Evolutionary conservation across 345 rosid species (phyloP).

Genomic region (Mallotus nudiflorus): DNA sequence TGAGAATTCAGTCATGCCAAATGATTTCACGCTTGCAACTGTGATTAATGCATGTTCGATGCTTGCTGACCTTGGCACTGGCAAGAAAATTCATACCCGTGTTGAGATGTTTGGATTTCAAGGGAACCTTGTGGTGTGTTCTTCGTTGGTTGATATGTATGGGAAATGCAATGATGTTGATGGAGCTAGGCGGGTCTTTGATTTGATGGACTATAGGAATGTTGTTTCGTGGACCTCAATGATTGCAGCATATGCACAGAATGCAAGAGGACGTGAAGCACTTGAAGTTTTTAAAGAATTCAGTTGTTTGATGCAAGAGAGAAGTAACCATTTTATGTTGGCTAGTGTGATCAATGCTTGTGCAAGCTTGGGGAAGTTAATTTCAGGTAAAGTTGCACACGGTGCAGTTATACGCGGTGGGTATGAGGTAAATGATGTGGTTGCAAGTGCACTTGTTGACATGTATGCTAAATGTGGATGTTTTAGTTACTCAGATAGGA

Average conservation of each 20-base stretch:
- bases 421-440: slow-evolving; percentile 48
- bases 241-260: slow-evolving; percentile 67
- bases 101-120: slow-evolving; percentile 49
- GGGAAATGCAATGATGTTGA: slow-evolving; percentile 81
- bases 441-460: slow-evolving; percentile 69
- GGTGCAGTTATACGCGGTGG: slow-evolving; percentile 54
- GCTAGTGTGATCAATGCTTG: slow-evolving; percentile 72
- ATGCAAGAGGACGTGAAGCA: slow-evolving; percentile 68
- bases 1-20: slow-evolving; percentile 42
- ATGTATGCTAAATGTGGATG: slow-evolving; percentile 83
- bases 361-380: slow-evolving; percentile 65
- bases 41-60: slow-evolving; percentile 59
- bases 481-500: slow-evolving; percentile 51
- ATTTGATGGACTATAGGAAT: slow-evolving; percentile 55
- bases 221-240: slow-evolving; percentile 81
- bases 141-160: slow-evolving; percentile 85
- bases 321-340: slow-evolving; percentile 63
- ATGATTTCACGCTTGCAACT: slow-evolving; percentile 60
- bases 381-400: slow-evolving; percentile 59
- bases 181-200: slow-evolving; percentile 61
- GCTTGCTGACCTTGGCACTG: slow-evolving; percentile 46
- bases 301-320: slow-evolving; percentile 17
- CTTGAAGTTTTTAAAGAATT: slow-evolving; percentile 58
- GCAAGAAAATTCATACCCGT: slow-evolving; percentile 56
- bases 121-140: slow-evolving; percentile 54